Conservation (phyloP, 2,329 filamentous ascomycete genomes). For the Akanthomyces lecanii region DNA sequence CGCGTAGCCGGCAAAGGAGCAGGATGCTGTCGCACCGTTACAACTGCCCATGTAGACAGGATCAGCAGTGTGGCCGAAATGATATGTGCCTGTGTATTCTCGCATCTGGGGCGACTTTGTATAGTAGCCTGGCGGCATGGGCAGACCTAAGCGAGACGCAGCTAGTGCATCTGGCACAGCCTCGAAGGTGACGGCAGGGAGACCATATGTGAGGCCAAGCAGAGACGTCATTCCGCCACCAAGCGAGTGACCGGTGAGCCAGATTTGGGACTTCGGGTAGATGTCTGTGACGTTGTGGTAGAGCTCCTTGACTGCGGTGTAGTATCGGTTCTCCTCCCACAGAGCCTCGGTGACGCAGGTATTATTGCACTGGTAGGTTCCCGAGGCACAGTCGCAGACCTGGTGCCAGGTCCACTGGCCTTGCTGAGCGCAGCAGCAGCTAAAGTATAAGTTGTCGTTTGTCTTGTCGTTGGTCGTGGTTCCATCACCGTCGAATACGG, state of each 20-base stretch:
- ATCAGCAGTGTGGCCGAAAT: conserved; percentile 94
- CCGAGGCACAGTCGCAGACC: conserved; percentile 87
- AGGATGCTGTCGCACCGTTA: conserved; percentile 83
- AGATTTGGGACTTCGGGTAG: conserved; percentile 80
- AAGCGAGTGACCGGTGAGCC: conserved; percentile 88
- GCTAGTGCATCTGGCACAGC: conserved; percentile 88
- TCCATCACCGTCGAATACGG: conserved; percentile 93
- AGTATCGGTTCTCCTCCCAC: conserved; percentile 82
- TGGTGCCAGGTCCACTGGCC: conserved; percentile 86
- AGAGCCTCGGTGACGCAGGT: conserved; percentile 78
- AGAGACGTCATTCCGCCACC: conserved; percentile 87
- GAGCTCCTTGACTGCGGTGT: conserved; percentile 80
- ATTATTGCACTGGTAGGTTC: conserved; percentile 85
- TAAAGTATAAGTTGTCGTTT: conserved; percentile 97
- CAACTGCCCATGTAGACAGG: conserved; percentile 92
- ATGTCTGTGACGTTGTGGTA: conserved; percentile 88
- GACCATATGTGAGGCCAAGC: conserved; percentile 82
- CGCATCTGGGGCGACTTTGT: conserved; percentile 67
- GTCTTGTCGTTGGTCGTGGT: conserved; percentile 97
- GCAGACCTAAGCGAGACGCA: conserved; percentile 77
- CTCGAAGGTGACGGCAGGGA: conserved; percentile 89
- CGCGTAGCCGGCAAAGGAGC: conserved; percentile 88
- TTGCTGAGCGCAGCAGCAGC: conserved; percentile 94
- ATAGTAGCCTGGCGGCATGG: conserved; percentile 74
- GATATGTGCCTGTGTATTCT: conserved; percentile 71